Base-by-base conservation (phyloP, 139 green algal species). In the Coccomyxa sp. region DNA sequence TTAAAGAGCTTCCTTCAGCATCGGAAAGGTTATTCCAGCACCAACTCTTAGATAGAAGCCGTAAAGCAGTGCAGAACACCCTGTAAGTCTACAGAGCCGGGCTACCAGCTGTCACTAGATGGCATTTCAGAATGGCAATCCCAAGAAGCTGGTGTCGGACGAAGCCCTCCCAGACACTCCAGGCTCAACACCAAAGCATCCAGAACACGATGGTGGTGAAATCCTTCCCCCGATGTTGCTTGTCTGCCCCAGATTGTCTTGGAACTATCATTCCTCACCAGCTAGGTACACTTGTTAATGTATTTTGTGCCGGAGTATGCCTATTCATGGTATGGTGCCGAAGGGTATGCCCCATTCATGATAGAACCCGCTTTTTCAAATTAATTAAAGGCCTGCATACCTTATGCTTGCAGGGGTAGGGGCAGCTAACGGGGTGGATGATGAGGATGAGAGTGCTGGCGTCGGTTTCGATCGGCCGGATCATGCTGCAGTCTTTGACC, bases 401-500 rank as follows among this genome's bases (percentile, higher is more conserved):
- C n/a, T n/a, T n/a, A 25, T 71, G 63, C 63, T 25, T 71, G 18
- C 9, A 71, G 63, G 18, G 21, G 63, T 25, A 28, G 63, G 18
- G 21, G 63, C 18, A 71, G 63, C 18, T 1, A 71, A 21, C 9
- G 21, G 63, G 63, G 21, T 71, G 21, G 21, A 71, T 25, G 63
- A 25, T 15, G 63, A 21, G 1, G 63, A 71, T 21, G 63, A 71
- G 21, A 25, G 21, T 25, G 63, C 18, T 11, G 63, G 63, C 21
- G 63, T 71, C 10, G 63, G 63, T 21, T 71, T 28, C 21, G 63
- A 71, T 21, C 63, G 63, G 63, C 63, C 18, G 9, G 63, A 71
- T 25, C 63, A 71, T 71, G 63, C 63, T 4, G 63, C 63, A 71
- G 82, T 91, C 9, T 93, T 93, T 83, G 87, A 92, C 81, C 51